Evolutionary conservation across 805 yeast genomes (phyloP).

Genomic region (Candida awuae): DNA sequence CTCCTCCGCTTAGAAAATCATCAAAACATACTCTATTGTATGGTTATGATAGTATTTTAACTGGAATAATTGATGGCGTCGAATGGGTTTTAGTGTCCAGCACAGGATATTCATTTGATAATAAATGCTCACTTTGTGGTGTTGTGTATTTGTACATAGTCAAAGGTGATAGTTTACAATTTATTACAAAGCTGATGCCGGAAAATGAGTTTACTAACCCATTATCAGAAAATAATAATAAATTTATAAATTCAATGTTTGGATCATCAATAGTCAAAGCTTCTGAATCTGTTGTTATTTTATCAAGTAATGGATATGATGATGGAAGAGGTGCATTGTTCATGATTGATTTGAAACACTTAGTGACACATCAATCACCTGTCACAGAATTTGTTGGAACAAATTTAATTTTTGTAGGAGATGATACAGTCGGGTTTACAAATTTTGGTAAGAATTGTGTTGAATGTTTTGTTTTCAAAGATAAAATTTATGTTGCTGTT

Average conservation of each 20-base stretch:
- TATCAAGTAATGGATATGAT: conserved; percentile 30
- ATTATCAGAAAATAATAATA: neutral
- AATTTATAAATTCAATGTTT: conserved; percentile 15
- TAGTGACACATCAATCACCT: conserved; percentile 1
- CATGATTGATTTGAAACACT: conserved; percentile 25
- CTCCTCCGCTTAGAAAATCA: conserved; percentile 7
- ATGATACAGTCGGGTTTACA: conserved; percentile 27
- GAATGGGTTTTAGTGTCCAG: conserved; percentile 28
- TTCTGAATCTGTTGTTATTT: conserved; percentile 20
- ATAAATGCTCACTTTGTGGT: conserved; percentile 33
- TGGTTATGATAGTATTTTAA: conserved; percentile 22
- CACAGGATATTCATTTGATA: conserved; percentile 21
- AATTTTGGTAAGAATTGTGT: conserved; percentile 37
- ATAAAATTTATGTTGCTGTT: conserved; percentile 24
- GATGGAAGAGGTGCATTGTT: conserved; percentile 42
- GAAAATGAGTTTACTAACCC: too few species aligned
- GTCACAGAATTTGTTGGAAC: conserved; percentile 3
- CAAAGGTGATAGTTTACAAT: neutral
- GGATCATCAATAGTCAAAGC: conserved; percentile 14
- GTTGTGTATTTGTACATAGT: conserved; percentile 26
- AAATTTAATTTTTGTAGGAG: conserved; percentile 18
- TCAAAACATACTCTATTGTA: conserved; percentile 23
- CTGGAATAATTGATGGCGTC: conserved; percentile 13
- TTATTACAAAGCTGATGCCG: conserved; percentile 16
- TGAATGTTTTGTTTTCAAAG: conserved; percentile 20